Evolutionary conservation across 805 yeast species (phyloP), one percentile per base, ranked within the genome.

Genomic region (Kluyveromyces dobzhanskii): DNA sequence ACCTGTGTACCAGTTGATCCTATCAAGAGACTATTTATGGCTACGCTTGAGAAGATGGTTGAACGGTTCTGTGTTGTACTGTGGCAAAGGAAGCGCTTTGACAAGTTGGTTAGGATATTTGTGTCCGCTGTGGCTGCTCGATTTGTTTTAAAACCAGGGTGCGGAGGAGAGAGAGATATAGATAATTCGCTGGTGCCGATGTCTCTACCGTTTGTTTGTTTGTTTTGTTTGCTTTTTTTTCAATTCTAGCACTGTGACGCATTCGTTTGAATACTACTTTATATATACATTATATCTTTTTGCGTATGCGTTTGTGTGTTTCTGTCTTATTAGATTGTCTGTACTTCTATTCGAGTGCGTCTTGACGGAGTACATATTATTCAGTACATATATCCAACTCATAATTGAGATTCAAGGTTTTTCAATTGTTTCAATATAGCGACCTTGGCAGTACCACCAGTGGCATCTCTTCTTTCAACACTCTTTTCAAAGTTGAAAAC

Each of bases 401-500:
- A 31, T 37, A 61, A 38, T 45, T 62, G 63, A 4, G 53, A 43
- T 49, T 57, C 47, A 37, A 67, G 48, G 31, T 50, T 54, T 3
- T 45, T 35, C 42, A 90, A 66, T 63, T 92, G 98, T 53, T 76
- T 73, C 36, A 76, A 56, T n/a, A 92, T 85, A 12, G 98, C 97
- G 26, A 77, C 63, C 62, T 80, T 86, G 12, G 97, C 96, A 24
- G 98, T 88, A 49, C 99, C 99, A 45, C 99, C 99, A 41, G 79
- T 87, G 16, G 97, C 95, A 37, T 81, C 77, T 67, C 98, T 85
- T 73, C 95, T 84, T 69, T 92, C 99, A 17, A 92, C 97, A 57
- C 95, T 83, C 44, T 73, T 78, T 58, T 92, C 97, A 59, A 90
- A 92, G 65, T 90, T 73, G 57, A 92, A 92, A n/a, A 85, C 86